phyloP scores from a whole-genome alignment of 495 filamentous ascomycete species.

The Xylaria curta region DNA sequence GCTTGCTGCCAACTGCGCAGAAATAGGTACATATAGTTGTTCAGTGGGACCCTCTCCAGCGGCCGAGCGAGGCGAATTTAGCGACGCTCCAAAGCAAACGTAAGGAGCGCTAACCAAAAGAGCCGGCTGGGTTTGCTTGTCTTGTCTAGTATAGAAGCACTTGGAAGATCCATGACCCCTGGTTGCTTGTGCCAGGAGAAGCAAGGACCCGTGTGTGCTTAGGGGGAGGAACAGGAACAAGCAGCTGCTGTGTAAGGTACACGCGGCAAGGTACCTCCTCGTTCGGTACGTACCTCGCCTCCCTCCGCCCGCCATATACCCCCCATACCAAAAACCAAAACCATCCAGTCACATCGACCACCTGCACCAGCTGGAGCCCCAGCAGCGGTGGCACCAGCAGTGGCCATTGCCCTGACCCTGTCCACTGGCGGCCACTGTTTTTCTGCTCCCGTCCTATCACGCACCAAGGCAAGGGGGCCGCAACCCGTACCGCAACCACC shows the following conservation, averaged over 20 bases:
- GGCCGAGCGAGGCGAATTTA: conserved; percentile 16
- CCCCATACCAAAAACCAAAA: conserved; percentile 11
- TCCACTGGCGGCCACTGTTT: conserved; percentile 2
- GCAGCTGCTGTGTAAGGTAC: conserved; percentile 7
- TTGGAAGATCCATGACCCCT: conserved; percentile 11
- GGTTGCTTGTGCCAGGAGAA: conserved; percentile 18
- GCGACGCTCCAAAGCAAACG: conserved; percentile 14
- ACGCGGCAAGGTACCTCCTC: conserved; percentile 8
- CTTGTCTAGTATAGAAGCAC: conserved; percentile 22
- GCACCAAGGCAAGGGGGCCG: conserved; percentile 7
- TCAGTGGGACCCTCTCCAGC: background rate
- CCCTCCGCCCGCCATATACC: background rate
- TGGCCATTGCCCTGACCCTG: conserved; percentile 12
- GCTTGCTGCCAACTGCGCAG: background rate
- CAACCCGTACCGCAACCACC: conserved; percentile 8
- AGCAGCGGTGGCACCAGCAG: conserved; percentile 20
- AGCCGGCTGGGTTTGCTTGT: background rate
- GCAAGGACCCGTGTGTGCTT: conserved; percentile 24
- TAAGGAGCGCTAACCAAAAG: conserved; percentile 15
- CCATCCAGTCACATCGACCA: conserved; percentile 3
- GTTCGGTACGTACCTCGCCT: conserved; percentile 6
- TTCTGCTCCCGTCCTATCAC: conserved; percentile 4
- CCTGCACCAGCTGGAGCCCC: conserved; percentile 17
- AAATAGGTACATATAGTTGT: no score
- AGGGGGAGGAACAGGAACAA: background rate